phyloP scores from a whole-genome alignment of 2,329 filamentous ascomycete genomes.

The Penicillium sp. region DNA sequence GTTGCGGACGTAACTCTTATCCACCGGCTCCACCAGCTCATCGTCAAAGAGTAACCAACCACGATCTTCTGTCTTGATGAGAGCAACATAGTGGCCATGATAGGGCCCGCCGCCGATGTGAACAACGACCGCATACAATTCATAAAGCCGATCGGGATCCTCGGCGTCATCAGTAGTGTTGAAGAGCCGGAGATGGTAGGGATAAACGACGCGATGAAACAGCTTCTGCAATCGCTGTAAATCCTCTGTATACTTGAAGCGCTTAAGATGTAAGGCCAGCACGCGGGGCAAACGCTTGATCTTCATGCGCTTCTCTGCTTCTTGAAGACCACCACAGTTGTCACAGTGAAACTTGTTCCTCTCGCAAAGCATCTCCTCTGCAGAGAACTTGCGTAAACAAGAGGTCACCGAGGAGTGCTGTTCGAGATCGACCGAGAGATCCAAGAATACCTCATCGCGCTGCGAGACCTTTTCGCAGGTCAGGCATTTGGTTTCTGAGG shows the following conservation, averaged over 20 bases:
- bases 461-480: slow-evolving; percentile 96
- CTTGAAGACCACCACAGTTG: slow-evolving; percentile 91
- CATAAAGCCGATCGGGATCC: slow-evolving; percentile 89
- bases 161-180: slow-evolving; percentile 96
- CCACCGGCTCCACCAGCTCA: slow-evolving; percentile 96
- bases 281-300: slow-evolving; percentile 92
- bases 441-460: slow-evolving; percentile 90
- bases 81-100: slow-evolving; percentile 95
- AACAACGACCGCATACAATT: slow-evolving; percentile 94
- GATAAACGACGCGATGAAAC: slow-evolving; percentile 94
- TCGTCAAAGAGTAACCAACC: slow-evolving; percentile 98
- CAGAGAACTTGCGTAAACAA: slow-evolving; percentile 91
- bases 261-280: slow-evolving; percentile 86
- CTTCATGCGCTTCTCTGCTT: slow-evolving; percentile 99
- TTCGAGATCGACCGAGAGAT: slow-evolving; percentile 92
- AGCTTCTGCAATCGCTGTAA: slow-evolving; percentile 90
- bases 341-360: slow-evolving; percentile 99
- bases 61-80: slow-evolving; percentile 94
- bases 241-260: slow-evolving; percentile 98
- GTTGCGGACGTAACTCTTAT: slow-evolving; percentile 92
- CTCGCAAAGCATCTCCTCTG: slow-evolving; percentile 97
- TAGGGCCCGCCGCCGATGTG: slow-evolving; percentile 97
- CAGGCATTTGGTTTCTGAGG: slow-evolving; percentile 92
- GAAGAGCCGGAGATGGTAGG: slow-evolving; percentile 92
- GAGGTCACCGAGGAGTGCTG: slow-evolving; percentile 95